A percentile compares a stretch with the other conserved stretches of the same genome.
Evolutionary conservation across 2,329 filamentous ascomycete genomes (phyloP).

Genomic region (Leptographium wingfieldii): DNA sequence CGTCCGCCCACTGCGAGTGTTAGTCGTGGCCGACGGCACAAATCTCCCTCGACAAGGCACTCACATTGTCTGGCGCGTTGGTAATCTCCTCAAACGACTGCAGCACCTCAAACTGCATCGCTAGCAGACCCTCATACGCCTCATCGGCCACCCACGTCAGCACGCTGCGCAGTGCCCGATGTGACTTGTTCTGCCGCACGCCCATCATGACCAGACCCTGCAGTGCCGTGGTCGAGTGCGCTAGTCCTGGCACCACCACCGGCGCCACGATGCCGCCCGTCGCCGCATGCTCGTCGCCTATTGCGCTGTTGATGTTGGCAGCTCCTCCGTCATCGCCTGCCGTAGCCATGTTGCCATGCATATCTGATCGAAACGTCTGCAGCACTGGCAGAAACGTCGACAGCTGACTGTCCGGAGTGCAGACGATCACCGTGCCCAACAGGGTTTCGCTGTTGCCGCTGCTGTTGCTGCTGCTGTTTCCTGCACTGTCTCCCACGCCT

Average conservation of each 20-base stretch:
- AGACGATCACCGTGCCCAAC: conserved; percentile 69
- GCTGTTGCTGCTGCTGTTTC: conserved; percentile 35
- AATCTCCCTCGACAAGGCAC: conserved; percentile 12
- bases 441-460: conserved; percentile 48
- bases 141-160: conserved; percentile 71
- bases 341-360: conserved; percentile 15
- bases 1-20: background rate
- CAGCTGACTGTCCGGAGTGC: conserved; percentile 55
- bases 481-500: conserved; percentile 26
- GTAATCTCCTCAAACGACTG: conserved; percentile 76
- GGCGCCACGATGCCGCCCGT: conserved; percentile 72
- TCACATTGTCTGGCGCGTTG: conserved; percentile 42
- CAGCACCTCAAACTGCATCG: conserved; percentile 69
- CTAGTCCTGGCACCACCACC: conserved; percentile 59
- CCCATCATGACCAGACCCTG: conserved; percentile 73
- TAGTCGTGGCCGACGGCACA: background rate
- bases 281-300: conserved; percentile 25
- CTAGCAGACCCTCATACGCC: conserved; percentile 57
- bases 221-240: conserved; percentile 48
- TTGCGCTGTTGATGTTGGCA: background rate
- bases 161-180: conserved; percentile 60
- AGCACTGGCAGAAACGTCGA: conserved; percentile 59
- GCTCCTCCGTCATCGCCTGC: background rate
- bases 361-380: conserved; percentile 26
- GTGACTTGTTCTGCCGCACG: conserved; percentile 67